Evolutionary conservation across 805 yeast genomes (phyloP).

Genomic region (Brettanomyces sp.): DNA sequence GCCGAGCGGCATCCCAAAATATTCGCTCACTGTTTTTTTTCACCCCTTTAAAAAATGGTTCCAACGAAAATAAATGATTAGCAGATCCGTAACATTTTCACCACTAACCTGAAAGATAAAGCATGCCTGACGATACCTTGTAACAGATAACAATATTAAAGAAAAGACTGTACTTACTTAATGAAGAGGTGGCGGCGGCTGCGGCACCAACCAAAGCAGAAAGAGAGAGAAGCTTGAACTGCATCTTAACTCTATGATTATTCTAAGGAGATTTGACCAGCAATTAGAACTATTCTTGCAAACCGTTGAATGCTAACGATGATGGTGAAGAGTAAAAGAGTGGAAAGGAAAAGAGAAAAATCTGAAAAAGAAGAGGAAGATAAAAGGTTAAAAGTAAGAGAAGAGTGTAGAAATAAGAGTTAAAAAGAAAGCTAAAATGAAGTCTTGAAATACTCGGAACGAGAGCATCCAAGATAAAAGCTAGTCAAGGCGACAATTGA

Average conservation of each 20-base stretch:
- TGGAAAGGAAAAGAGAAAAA: neutral
- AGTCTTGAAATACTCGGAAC: too few relatives aligned
- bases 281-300: neutral
- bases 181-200: slow-evolving; percentile 28
- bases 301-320: too few relatives aligned
- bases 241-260: slow-evolving; percentile 31
- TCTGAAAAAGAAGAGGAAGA: neutral
- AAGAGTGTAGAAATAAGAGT: neutral
- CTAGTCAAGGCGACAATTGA: too few relatives aligned
- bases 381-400: neutral
- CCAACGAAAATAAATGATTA: neutral
- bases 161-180: slow-evolving; percentile 24
- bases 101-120: too few relatives aligned
- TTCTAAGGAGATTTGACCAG: neutral
- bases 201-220: slow-evolving; percentile 37
- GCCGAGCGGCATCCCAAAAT: neutral
- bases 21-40: too few relatives aligned
- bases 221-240: slow-evolving; percentile 40
- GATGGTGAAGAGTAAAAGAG: neutral
- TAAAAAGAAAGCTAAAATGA: neutral
- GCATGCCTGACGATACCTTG: too few relatives aligned
- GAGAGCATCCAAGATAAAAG: too few relatives aligned
- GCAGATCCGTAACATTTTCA: too few relatives aligned
- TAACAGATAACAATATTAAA: too few relatives aligned
- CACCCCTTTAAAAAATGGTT: neutral